A percentile compares a stretch with the other conserved stretches of the same genome.
These are phyloP conservation scores for Thoreauomyces humboldtii DNA, from an alignment of 192 early-diverging fungal species.

Conservation along the genomic window DNA sequence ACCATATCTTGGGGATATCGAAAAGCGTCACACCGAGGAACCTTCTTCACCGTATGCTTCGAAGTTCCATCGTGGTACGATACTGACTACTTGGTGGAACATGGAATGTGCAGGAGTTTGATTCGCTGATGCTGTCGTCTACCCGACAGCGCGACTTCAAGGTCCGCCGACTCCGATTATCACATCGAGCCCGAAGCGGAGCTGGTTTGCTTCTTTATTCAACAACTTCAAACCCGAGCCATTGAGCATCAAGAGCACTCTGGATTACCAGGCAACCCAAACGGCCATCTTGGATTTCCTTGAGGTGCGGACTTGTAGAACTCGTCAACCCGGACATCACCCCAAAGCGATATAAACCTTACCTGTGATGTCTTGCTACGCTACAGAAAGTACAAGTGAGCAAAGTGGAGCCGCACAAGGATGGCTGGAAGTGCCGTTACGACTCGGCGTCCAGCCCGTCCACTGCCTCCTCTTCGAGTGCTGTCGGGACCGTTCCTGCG, in stretches of 20 bases:
- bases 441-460: too few relatives aligned
- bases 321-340: too few relatives aligned
- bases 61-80: constrained; percentile 6
- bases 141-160: constrained; percentile 21
- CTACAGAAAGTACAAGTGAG: neutral
- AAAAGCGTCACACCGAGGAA: neutral
- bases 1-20: neutral
- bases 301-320: too few relatives aligned
- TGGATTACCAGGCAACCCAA: neutral
- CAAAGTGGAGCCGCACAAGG: neutral
- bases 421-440: neutral
- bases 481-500: too few relatives aligned
- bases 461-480: too few relatives aligned
- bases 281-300: neutral
- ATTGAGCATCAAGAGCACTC: constrained; percentile 1
- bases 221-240: constrained; percentile 43
- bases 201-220: constrained; percentile 48
- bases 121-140: constrained; percentile 41
- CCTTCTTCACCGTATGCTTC: neutral
- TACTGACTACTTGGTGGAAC: too few relatives aligned
- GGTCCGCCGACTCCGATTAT: constrained; percentile 36
- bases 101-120: too few relatives aligned
- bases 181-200: constrained; percentile 39
- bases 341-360: too few relatives aligned
- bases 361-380: too few relatives aligned